Evolutionary conservation across 1,139 yeast species (phyloP), one percentile per base, ranked within the genome.

Genomic region (Debaryomyces udenii): DNA sequence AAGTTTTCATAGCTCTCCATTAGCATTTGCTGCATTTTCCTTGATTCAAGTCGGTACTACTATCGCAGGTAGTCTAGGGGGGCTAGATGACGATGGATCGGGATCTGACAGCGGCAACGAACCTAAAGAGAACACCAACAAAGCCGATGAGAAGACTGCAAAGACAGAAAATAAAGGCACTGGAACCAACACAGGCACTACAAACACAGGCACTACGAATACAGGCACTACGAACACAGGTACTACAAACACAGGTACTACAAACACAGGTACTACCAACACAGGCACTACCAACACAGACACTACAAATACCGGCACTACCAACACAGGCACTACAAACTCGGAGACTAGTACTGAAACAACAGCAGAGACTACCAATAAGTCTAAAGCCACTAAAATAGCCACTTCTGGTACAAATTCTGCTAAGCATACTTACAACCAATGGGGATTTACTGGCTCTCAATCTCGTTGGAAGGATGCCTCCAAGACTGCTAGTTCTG

Each of bases 391-490:
- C 5, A 41, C 52, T 3, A 41, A 45, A 13, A 37, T 44, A 10
- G 41, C 34, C 7, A 36, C 46, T 4, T 35, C 42, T 27, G 37
- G 39, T 18, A 44, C 45, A 9, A 30, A 38, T 15, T 44, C 50
- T 15, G 37, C 41, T 7, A 44, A 44, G 11, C 62, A 40, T n/a
- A 51, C 66, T 3, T 66, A 59, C 54, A 71, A 71, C 52, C 69
- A 68, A 48, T 71, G 66, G 64, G 77, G 77, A 2, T 71, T 71
- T 50, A 66, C 74, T 3, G 77, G 77, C 1, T 50, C 62, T 3
- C 74, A 71, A 49, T 59, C 68, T 0, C 52, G 51, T 3, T 71
- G 77, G 77, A 49, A 47, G 24, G 57, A 58, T 3, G 34, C 49
- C 9, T 40, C 55, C 24, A 31, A 48, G 6, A 41, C 55, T 26